Conservation (phyloP, 306 rosid species). For the Glycyrrhiza uralensis region DNA sequence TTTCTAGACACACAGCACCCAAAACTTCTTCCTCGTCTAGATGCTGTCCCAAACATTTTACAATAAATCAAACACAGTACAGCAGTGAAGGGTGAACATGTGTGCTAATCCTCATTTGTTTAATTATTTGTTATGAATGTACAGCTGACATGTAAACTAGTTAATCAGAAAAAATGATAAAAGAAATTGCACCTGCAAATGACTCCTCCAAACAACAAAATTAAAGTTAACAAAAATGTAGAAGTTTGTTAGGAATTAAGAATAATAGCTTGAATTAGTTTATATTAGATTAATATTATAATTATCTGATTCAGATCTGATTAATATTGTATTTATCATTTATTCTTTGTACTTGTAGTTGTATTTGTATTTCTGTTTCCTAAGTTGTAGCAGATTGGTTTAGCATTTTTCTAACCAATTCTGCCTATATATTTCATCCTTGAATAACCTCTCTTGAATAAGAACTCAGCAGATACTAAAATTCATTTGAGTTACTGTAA, state of each 20-base stretch:
- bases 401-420: too few relatives aligned
- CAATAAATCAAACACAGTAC: constrained; percentile 45
- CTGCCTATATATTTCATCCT: too few relatives aligned
- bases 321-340: too few relatives aligned
- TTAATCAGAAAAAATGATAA: background rate
- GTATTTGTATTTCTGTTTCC: too few relatives aligned
- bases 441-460: too few relatives aligned
- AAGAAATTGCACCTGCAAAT: constrained; percentile 16
- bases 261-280: too few relatives aligned
- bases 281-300: too few relatives aligned
- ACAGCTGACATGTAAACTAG: background rate
- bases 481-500: background rate
- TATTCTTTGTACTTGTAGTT: too few relatives aligned
- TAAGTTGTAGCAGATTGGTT: too few relatives aligned
- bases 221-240: background rate
- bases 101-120: constrained; percentile 30
- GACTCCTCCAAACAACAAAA: background rate
- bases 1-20: constrained; percentile 59
- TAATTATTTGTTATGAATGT: constrained; percentile 17
- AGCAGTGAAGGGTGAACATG: constrained; percentile 32
- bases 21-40: constrained; percentile 62
- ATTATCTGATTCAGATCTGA: too few relatives aligned
- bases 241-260: too few relatives aligned
- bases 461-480: constrained; percentile 10
- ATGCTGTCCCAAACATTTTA: constrained; percentile 68